Evolutionary conservation across 164 flowering plant genomes (phyloP), one percentile per base, ranked within the genome.

Genomic region (Tinospora cordifolia): DNA sequence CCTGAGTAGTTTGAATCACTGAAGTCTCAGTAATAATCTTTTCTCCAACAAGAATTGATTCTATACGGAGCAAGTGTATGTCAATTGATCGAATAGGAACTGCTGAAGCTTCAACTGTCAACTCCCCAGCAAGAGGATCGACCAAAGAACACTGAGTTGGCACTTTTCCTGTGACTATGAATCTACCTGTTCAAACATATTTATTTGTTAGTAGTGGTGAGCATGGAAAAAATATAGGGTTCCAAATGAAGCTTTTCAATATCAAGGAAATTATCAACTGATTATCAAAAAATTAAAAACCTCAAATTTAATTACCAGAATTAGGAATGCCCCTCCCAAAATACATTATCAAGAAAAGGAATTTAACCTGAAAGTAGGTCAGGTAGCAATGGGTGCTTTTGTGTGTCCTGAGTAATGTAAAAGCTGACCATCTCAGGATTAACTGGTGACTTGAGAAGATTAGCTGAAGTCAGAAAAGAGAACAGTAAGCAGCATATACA

Each of bases 341-440:
- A 64, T n/a, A 68, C 26, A 54, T 17, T 8, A 54, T 54, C 26
- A 54, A 51, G 66, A 60, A 34, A 67, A 9, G 12, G 69, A 58
- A 69, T 25, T 71, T 58, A 57, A 90, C 98, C 97, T 80, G 97
- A 79, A 79, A 80, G 83, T 60, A 93, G 66, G 71, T 89, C 92
- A 68, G 93, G 87, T 79, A 93, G 89, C 71, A 91, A 77, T 6
- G 88, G 88, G 78, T 93, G 98, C 62, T 79, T 88, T 71, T 93
- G 98, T 63, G 98, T 93, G 65, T 90, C 97, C 80, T 88, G 97
- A 51, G 98, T 91, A 26, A 93, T 87, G 79, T 88, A 88, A 74
- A 93, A 93, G 75, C 87, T 67, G 67, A 88, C 93, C 87, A 83
- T 85, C 75, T 91, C 91, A 69, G 92, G 85, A 75, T 91, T 79